Conservation (phyloP, 2,329 filamentous ascomycete species). For the Exophiala dermatitidis region DNA sequence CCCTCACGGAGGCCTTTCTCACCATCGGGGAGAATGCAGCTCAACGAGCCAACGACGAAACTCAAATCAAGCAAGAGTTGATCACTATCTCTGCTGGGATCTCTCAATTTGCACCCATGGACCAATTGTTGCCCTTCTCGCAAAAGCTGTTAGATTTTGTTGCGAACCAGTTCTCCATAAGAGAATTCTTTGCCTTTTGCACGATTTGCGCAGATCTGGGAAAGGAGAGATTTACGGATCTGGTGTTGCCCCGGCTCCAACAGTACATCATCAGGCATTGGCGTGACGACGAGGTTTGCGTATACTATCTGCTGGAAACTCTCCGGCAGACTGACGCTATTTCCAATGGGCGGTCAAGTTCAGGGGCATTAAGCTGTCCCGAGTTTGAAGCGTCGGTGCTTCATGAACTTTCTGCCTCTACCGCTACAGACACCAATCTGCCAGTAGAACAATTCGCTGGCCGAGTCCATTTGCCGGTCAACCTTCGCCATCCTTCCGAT, state of each 20-base stretch:
- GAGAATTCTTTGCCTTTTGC: slow-evolving; percentile 78
- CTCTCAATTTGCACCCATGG: slow-evolving; percentile 70
- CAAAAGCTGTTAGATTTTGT: slow-evolving; percentile 58
- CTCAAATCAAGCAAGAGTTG: slow-evolving; percentile 30
- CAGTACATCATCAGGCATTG: slow-evolving; percentile 72
- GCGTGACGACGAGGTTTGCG: slow-evolving; percentile 58
- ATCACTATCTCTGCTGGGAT: slow-evolving; percentile 53
- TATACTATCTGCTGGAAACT: slow-evolving; percentile 20
- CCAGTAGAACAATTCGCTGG: slow-evolving; percentile 11
- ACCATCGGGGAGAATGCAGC: slow-evolving; percentile 43
- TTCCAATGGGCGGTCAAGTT: neutral
- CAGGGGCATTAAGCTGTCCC: slow-evolving; percentile 5
- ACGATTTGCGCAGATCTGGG: slow-evolving; percentile 70
- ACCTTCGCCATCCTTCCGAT: slow-evolving; percentile 1
- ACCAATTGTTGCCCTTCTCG: slow-evolving; percentile 65
- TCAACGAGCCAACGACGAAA: neutral
- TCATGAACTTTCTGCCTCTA: neutral
- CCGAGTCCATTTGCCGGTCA: slow-evolving; percentile 9
- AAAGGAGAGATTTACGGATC: slow-evolving; percentile 62
- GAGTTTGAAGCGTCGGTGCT: slow-evolving; percentile 9
- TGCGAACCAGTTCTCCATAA: slow-evolving; percentile 57
- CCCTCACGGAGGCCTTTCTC: slow-evolving; percentile 50
- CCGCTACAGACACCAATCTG: neutral
- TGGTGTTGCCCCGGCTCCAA: slow-evolving; percentile 76
- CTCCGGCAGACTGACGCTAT: slow-evolving; percentile 6